Evolutionary conservation across 208 protist species (phyloP), one percentile per base, ranked within the genome.

Genomic region (Phytomonas francai): DNA sequence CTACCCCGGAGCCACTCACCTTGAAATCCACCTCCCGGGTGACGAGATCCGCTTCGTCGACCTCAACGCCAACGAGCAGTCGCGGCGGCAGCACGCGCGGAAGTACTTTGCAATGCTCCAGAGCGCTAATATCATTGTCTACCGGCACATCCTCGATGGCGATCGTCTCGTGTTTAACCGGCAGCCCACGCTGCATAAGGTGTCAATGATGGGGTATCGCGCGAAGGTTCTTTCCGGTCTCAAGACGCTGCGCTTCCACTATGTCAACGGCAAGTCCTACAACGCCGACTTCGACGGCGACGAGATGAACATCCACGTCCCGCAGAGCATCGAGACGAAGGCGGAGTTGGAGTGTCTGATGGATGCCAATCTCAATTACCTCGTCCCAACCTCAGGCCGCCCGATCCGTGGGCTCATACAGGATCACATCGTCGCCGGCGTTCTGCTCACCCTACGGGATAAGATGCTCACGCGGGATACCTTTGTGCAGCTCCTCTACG

Each of bases 261-360:
- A 99, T 85, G 96, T 98, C 45, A 99, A 99, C 86, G 99, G 99
- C 82, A 99, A 98, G 74, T 98, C 97, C n/a, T 99, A 99, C 88
- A 99, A 99, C 81, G 99, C 99, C 14, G 99, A 99, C 89, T 99
- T 99, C 81, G 99, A 99, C 89, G 99, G 99, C 32, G 99, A 99
- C 87, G 99, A 99, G 83, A 99, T 99, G 96, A 99, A 99, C 90
- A 75, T 99, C 32, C 98, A 99, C 81, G 92, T 99, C 7, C 98
- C 98, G 63, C 98, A 99, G 84, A 94, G 83, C 65, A 33, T 97
- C 14, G 79, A 97, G 74, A 93, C 97, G 22, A 83, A 92, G 61
- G 88, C 97, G 29, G 98, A 99, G 88, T 88, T 98, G 14, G 83
- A 94, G 66, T 80, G 79, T 28, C 78, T 99, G 58, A 98, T 98